Base-by-base conservation (phyloP, 352 stramenopile species). In the Paralagenidium karlingii region DNA sequence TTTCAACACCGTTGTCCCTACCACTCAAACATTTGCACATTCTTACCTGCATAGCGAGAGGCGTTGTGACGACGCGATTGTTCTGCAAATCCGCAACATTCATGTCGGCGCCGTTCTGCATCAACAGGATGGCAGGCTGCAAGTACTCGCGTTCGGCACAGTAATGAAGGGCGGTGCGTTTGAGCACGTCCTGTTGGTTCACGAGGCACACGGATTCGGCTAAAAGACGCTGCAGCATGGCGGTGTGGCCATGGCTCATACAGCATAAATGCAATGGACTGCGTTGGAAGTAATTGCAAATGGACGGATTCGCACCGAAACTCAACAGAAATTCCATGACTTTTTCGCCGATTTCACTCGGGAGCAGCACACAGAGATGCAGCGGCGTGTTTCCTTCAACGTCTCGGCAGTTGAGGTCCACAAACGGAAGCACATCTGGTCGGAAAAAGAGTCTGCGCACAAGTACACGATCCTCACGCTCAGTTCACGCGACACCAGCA, bases 91-190 rank as follows among this genome's bases (percentile, higher is more conserved):
- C 71, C 0, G 71, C 65, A 24, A 69, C 36, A 33, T 83, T 89
- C 65, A 83, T 74, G 24, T 84, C 74, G 0, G 64, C 71, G 34
- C 75, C 75, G 16, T 77, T 32, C 26, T 63, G 62, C 45, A 89
- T 70, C 16, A 89, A 51, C 16, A 77, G 21, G 9, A 75, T 51
- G 2, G 67, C 60, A 33, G 76, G 62, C 3, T 77, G 53, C n/a
- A 79, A 55, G 45, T 79, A 68, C n/a, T 70, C 71, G 67, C 78
- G 80, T 29, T 84, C 74, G 37, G 80, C 69, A 25, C 67, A 79
- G 38, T 86, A 83, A 25, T 86, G 71, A 13, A 89, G 36, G 7
- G 75, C 63, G 8, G 71, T 83, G 27, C 74, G 74, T 60, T 82
- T 85, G n/a, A 80, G 30, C 30, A 84, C 66, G 30, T 84, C 73